A percentile compares a stretch with the other conserved stretches of the same genome.
Evolutionary conservation across 1,284 basidiomycete species (phyloP).

Genomic region (Phellopilus nigrolimitatus): DNA sequence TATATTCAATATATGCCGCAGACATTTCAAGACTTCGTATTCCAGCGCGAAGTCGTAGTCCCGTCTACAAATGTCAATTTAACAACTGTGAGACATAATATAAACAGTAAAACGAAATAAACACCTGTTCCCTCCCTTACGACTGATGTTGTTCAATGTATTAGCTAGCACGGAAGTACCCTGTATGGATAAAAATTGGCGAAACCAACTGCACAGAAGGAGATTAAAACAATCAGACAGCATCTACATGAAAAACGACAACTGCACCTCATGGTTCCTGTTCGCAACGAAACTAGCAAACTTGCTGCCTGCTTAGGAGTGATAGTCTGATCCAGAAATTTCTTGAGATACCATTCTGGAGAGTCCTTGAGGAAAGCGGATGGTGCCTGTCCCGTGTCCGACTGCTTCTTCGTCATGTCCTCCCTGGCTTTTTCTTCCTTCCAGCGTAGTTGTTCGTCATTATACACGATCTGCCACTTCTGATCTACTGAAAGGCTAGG

Average conservation of each 20-base stretch:
- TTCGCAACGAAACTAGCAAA: constrained; percentile 77
- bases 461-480: constrained; percentile 91
- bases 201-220: constrained; percentile 63
- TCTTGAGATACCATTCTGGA: constrained; percentile 87
- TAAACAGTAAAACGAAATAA: constrained; percentile 15
- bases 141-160: constrained; percentile 70
- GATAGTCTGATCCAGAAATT: constrained; percentile 83
- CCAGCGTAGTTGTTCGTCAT: constrained; percentile 79
- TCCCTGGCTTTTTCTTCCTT: constrained; percentile 61
- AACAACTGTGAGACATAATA: not conserved
- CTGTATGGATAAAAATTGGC: constrained; percentile 71
- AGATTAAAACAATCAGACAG: constrained; percentile 10
- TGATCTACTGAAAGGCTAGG: constrained; percentile 69
- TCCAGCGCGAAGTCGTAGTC: constrained; percentile 73
- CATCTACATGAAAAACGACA: not conserved
- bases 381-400: constrained; percentile 47
- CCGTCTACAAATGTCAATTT: constrained; percentile 38
- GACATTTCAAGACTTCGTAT: constrained; percentile 86
- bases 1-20: constrained; percentile 82
- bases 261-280: constrained; percentile 73
- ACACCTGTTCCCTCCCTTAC: constrained; percentile 60
- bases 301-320: constrained; percentile 77
- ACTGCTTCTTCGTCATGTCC: constrained; percentile 55
- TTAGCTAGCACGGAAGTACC: constrained; percentile 86
- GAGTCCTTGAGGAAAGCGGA: constrained; percentile 53